phyloP scores from a whole-genome alignment of 2,329 filamentous ascomycete genomes.

The Colletotrichum tofieldiae region DNA sequence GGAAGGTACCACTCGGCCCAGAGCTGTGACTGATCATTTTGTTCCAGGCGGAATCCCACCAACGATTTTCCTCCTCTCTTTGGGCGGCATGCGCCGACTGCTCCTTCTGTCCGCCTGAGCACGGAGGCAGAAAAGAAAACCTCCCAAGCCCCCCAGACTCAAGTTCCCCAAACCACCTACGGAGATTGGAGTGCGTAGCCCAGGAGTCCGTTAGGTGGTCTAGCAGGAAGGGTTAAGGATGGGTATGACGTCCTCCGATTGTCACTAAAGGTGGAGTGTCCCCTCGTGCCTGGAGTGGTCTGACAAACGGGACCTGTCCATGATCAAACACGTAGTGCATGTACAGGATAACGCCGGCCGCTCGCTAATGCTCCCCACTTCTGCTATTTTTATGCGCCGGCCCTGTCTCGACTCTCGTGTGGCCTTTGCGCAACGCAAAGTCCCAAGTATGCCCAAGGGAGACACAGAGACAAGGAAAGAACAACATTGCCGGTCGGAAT shows the following conservation, averaged over 20 bases:
- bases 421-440: conserved; percentile 1
- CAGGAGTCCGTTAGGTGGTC: neutral
- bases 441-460: conserved; percentile 8
- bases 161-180: neutral
- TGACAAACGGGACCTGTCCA: conserved; percentile 33
- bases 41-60: conserved; percentile 17
- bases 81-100: neutral
- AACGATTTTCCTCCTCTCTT: neutral
- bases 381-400: conserved; percentile 33
- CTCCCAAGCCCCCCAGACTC: neutral
- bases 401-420: neutral
- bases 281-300: conserved; percentile 29
- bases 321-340: conserved; percentile 27
- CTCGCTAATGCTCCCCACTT: conserved; percentile 19
- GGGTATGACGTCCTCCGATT: conserved; percentile 31
- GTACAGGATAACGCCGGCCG: conserved; percentile 23
- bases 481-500: conserved; percentile 13
- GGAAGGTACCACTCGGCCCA: conserved; percentile 31
- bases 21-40: conserved; percentile 10
- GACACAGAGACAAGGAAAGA: neutral
- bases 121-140: neutral
- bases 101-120: neutral
- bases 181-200: neutral
- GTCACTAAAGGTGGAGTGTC: conserved; percentile 22
- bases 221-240: neutral